Evolutionary conservation across 345 rosid species (phyloP).

Genomic region (Heritiera fomes): DNA sequence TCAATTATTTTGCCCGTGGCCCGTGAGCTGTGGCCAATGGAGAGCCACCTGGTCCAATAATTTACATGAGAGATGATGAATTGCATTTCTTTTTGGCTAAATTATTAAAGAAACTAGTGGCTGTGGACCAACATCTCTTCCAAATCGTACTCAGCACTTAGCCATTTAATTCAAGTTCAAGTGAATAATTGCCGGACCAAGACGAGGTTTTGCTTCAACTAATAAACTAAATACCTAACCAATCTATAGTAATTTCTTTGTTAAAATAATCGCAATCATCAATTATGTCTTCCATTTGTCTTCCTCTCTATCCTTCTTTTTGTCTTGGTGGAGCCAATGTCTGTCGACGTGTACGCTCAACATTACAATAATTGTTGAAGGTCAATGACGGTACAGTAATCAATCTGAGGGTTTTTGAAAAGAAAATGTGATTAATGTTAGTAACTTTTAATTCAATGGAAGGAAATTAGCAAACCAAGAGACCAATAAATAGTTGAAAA

Average conservation of each 20-base stretch:
- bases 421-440: too few relatives aligned
- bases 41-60: conserved; percentile 6
- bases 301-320: neutral
- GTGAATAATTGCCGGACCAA: neutral
- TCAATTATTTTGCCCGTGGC: conserved; percentile 21
- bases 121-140: conserved; percentile 2
- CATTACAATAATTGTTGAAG: neutral
- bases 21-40: neutral
- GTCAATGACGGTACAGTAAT: neutral
- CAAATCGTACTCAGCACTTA: conserved; percentile 31
- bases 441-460: neutral
- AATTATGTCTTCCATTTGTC: too few relatives aligned
- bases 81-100: neutral
- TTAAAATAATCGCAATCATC: neutral
- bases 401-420: too few relatives aligned
- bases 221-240: neutral
- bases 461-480: too few relatives aligned
- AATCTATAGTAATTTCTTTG: neutral
- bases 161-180: neutral
- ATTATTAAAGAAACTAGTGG: conserved; percentile 2
- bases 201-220: neutral
- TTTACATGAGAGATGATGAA: neutral
- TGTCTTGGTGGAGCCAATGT: neutral
- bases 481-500: too few relatives aligned
- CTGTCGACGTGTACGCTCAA: neutral